phyloP scores from a whole-genome alignment of 306 rosid genomes.

The Citrullus mucosospermus region DNA sequence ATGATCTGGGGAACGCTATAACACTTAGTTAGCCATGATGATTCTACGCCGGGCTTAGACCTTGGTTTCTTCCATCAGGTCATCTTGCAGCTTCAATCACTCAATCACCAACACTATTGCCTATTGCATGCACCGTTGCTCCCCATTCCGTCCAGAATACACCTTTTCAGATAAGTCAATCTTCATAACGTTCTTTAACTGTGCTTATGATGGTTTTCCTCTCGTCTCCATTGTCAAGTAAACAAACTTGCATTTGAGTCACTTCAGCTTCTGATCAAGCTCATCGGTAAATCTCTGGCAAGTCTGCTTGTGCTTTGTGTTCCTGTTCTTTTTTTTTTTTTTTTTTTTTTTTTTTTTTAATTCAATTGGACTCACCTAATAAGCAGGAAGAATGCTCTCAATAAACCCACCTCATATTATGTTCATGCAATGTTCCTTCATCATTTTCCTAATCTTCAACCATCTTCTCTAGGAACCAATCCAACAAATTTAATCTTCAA shows the following conservation, averaged over 20 bases:
- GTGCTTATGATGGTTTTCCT: neutral
- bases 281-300: neutral
- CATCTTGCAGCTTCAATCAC: conserved; percentile 10
- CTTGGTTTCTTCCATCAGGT: neutral
- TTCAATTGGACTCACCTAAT: neutral
- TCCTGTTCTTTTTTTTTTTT: neutral
- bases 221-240: neutral
- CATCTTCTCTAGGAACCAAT: neutral
- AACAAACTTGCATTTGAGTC: neutral
- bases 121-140: neutral
- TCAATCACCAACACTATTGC: neutral
- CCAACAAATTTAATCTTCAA: neutral
- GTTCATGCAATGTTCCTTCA: neutral
- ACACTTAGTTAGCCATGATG: neutral
- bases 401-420: neutral
- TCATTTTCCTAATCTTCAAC: neutral
- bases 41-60: neutral
- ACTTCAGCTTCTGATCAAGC: neutral
- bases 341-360: neutral
- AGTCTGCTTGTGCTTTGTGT: neutral
- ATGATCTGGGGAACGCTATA: neutral
- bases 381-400: neutral
- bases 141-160: neutral
- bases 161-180: neutral
- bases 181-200: neutral